These are phyloP conservation scores for Gynochthodes officinalis DNA, from an alignment of 257 asterid species.

Conservation along the genomic window DNA sequence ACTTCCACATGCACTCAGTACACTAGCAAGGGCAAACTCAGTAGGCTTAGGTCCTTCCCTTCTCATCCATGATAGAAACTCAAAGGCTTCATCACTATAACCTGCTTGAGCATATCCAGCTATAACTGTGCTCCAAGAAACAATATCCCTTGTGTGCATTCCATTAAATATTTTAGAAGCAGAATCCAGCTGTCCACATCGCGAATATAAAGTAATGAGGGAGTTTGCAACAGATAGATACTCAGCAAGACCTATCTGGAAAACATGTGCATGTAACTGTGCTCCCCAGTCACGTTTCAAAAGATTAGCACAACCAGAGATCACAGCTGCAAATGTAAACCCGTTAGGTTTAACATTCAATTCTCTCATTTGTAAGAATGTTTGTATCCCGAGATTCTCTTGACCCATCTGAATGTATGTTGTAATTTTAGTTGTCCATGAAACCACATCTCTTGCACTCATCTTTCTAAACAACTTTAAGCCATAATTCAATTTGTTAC, in stretches of 20 bases:
- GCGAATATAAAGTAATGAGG: slow-evolving; percentile 71
- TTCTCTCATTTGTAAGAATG: slow-evolving; percentile 59
- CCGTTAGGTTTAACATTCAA: slow-evolving; percentile 57
- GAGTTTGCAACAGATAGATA: slow-evolving; percentile 74
- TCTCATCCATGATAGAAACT: slow-evolving; percentile 71
- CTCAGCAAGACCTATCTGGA: slow-evolving; percentile 46
- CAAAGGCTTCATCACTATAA: slow-evolving; percentile 60
- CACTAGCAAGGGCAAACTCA: slow-evolving; percentile 74
- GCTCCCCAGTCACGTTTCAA: slow-evolving; percentile 67
- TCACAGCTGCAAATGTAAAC: slow-evolving; percentile 74
- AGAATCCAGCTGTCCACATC: slow-evolving; percentile 46
- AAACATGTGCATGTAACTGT: slow-evolving; percentile 70
- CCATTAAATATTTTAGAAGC: slow-evolving; percentile 51
- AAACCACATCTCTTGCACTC: slow-evolving; percentile 73
- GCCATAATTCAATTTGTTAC: slow-evolving; percentile 62
- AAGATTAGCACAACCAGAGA: slow-evolving; percentile 65
- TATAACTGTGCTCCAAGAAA: slow-evolving; percentile 87
- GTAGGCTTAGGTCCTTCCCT: slow-evolving; percentile 79
- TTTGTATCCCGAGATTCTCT: slow-evolving; percentile 49
- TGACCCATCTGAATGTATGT: slow-evolving; percentile 64
- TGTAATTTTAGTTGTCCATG: slow-evolving; percentile 75
- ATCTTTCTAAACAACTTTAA: slow-evolving; percentile 54
- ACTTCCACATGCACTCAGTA: slow-evolving; percentile 68
- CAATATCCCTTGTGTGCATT: slow-evolving; percentile 57
- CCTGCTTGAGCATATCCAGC: slow-evolving; percentile 86